phyloP scores from a whole-genome alignment of 108 stramenopile genomes.

The Cyclotella atomus region DNA sequence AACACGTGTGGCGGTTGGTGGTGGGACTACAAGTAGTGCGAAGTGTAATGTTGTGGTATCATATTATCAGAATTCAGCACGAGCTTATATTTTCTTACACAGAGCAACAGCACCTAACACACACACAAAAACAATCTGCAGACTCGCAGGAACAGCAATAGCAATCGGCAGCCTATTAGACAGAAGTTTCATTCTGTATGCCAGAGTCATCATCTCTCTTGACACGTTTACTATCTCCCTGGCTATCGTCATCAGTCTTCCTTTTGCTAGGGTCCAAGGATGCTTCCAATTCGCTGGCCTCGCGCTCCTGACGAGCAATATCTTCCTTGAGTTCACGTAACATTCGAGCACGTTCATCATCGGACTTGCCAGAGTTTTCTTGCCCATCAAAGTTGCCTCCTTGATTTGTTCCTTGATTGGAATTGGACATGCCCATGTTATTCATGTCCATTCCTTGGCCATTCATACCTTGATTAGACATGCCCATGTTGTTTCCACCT shows the following conservation, averaged over 20 bases:
- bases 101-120: no score
- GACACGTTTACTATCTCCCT: background rate
- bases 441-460: conserved; percentile 4
- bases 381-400: conserved; percentile 11
- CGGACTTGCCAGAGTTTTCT: conserved; percentile 2
- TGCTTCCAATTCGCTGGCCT: conserved; percentile 39
- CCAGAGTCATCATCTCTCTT: conserved; percentile 5
- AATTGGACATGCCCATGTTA: background rate
- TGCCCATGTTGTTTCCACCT: conserved; percentile 33
- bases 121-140: no score
- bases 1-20: no score
- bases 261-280: conserved; percentile 35
- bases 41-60: no score
- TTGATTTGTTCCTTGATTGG: background rate
- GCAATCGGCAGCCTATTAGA: no score
- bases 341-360: conserved; percentile 35
- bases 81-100: no score
- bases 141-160: no score
- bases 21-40: no score
- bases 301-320: conserved; percentile 36
- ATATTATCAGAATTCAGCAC: no score
- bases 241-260: conserved; percentile 22
- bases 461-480: conserved; percentile 19
- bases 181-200: background rate
- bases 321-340: conserved; percentile 52